Evolutionary conservation across 176 grass and related monocot genomes (phyloP).

Genomic region (Oryza australiensis): DNA sequence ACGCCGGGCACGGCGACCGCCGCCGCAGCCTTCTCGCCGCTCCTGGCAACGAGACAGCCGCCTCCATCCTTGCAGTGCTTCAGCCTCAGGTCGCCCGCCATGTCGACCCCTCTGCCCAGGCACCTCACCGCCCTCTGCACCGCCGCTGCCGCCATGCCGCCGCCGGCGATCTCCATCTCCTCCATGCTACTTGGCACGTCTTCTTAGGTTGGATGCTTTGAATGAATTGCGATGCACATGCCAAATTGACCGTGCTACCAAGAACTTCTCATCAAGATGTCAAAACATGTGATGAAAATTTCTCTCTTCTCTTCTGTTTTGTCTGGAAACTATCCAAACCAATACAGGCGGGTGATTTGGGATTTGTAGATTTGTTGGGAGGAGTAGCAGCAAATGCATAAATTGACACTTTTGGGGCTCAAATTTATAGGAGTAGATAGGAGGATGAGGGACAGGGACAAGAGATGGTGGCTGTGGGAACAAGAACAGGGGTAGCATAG

Average conservation of each 20-base stretch:
- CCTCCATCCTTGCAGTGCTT: conserved; percentile 71
- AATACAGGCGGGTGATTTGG: neutral
- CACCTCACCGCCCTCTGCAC: conserved; percentile 58
- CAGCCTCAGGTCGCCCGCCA: conserved; percentile 62
- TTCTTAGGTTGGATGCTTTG: neutral
- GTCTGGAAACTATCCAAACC: neutral
- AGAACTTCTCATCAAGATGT: neutral
- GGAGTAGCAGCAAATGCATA: neutral
- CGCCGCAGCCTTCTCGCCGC: conserved; percentile 35
- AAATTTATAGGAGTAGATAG: neutral
- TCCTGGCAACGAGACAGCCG: conserved; percentile 48
- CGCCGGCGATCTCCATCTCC: conserved; percentile 23
- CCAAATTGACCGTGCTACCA: neutral
- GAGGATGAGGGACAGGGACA: neutral
- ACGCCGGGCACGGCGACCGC: conserved; percentile 57
- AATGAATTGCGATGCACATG: neutral
- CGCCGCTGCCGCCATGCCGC: neutral
- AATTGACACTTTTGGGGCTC: neutral
- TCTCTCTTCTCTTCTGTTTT: neutral
- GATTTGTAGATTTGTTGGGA: conserved; percentile 1
- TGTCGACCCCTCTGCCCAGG: conserved; percentile 80
- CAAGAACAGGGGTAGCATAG: conserved; percentile 1
- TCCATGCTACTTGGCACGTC: conserved; percentile 24
- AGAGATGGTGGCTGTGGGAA: conserved; percentile 34
- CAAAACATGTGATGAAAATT: neutral